Conservation (phyloP, 1,284 basidiomycete genomes). For the Mycena citricolor region DNA sequence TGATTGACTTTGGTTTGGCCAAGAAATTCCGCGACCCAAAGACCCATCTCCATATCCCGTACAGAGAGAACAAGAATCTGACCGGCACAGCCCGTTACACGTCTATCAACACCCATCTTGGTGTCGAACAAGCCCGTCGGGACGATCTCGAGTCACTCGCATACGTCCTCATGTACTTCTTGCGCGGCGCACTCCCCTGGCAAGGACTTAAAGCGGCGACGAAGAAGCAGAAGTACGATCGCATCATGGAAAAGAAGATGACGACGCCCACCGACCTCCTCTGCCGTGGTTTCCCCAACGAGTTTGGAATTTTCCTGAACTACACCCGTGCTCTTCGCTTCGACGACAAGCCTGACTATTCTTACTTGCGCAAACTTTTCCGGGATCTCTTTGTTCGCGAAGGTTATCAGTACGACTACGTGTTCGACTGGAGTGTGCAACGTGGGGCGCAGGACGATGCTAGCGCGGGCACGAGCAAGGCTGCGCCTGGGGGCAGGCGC, state of each 20-base stretch:
- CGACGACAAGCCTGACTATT: conserved; percentile 98
- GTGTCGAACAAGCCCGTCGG: conserved; percentile 94
- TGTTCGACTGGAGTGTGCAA: conserved; percentile 97
- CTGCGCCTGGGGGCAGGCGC: conserved; percentile 52
- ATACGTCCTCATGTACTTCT: conserved; percentile 98
- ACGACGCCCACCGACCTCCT: conserved; percentile 94
- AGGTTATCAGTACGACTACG: conserved; percentile 97
- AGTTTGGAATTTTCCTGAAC: conserved; percentile 97
- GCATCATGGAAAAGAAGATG: conserved; percentile 99
- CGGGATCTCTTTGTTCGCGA: conserved; percentile 95
- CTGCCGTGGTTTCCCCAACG: conserved; percentile 96
- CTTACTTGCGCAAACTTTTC: conserved; percentile 97
- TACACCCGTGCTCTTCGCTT: conserved; percentile 96
- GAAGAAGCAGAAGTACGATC: conserved; percentile 99
- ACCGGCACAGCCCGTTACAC: conserved; percentile 99
- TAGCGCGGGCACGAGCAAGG: conserved; percentile 57
- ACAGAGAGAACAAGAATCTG: conserved; percentile 99
- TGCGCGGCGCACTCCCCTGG: conserved; percentile 95
- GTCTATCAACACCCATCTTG: conserved; percentile 98
- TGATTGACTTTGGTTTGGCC: conserved; percentile 98
- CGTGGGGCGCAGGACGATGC: conserved; percentile 67
- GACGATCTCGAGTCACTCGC: conserved; percentile 96
- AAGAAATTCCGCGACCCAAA: conserved; percentile 99
- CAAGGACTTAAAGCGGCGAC: conserved; percentile 97
- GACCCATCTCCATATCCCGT: conserved; percentile 98